phyloP scores from a whole-genome alignment of 2,329 filamentous ascomycete species.

The Penicillium sp. region DNA sequence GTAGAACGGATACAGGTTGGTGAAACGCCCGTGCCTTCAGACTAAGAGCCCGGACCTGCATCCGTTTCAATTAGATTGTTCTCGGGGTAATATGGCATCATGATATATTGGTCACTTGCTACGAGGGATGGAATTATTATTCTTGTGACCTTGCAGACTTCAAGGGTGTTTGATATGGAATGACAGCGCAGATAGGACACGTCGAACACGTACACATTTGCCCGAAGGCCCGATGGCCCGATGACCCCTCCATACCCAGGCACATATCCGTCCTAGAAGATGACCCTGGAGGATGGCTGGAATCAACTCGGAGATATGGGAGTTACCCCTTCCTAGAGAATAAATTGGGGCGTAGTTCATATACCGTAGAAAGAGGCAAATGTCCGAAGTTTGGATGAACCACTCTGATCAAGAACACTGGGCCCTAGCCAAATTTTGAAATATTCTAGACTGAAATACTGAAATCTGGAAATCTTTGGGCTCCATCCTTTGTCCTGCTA shows the following conservation, averaged over 20 bases:
- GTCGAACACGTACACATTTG: neutral
- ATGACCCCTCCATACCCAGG: slow-evolving; percentile 8
- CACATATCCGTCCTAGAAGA: slow-evolving; percentile 1
- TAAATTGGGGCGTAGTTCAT: neutral
- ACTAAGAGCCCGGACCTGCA: slow-evolving; percentile 1
- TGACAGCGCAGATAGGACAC: slow-evolving; percentile 1
- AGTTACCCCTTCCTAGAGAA: neutral
- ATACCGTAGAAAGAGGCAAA: slow-evolving; percentile 2
- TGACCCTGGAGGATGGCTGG: neutral
- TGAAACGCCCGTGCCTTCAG: slow-evolving; percentile 14
- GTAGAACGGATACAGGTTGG: slow-evolving; percentile 5
- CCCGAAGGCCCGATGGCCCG: too few species aligned
- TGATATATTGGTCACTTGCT: neutral
- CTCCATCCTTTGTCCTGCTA: slow-evolving; percentile 1
- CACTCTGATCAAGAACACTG: slow-evolving; percentile 3
- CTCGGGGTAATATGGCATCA: slow-evolving; percentile 3
- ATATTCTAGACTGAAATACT: neutral
- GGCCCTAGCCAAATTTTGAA: neutral
- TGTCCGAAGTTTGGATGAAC: slow-evolving; percentile 6
- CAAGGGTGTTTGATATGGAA: neutral
- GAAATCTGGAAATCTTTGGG: neutral
- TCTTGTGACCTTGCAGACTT: neutral
- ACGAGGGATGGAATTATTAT: neutral
- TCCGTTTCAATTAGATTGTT: slow-evolving; percentile 15
- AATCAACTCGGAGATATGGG: neutral